Percentiles rank a stretch among this genome's conserved stretches.
These are phyloP conservation scores for Penicillium griseofulvum DNA, from an alignment of 2,329 filamentous ascomycete genomes.

Conservation along the genomic window DNA sequence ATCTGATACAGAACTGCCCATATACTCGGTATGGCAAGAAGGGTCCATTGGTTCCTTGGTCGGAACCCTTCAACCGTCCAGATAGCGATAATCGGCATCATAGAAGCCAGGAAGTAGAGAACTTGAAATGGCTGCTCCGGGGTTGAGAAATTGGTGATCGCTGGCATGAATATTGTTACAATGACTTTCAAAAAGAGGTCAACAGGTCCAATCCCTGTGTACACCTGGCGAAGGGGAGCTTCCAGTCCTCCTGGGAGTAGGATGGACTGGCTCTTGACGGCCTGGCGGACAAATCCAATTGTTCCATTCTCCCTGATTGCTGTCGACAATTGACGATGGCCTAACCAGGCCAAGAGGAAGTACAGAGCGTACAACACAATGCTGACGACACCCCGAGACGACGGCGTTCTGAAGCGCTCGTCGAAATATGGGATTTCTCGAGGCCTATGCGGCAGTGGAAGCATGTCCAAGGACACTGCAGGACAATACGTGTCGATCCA, in stretches of 20 bases:
- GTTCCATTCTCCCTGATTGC: constrained; percentile 12
- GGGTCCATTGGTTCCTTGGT: constrained; percentile 14
- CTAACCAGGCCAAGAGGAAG: constrained; percentile 8
- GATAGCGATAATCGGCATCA: constrained; percentile 14
- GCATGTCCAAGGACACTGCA: constrained; percentile 12
- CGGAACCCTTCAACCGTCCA: constrained; percentile 17
- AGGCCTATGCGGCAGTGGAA: constrained; percentile 2
- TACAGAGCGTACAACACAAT: constrained; percentile 2
- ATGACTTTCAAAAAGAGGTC: constrained; percentile 9
- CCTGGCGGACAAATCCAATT: constrained; percentile 2
- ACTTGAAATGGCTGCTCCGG: constrained; percentile 12
- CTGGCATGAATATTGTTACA: constrained; percentile 11
- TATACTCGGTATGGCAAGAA: constrained; percentile 11
- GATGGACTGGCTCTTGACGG: neutral
- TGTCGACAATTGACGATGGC: constrained; percentile 3
- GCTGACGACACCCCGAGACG: neutral
- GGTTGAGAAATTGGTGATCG: neutral
- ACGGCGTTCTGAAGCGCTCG: constrained; percentile 6
- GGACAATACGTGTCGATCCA: constrained; percentile 7
- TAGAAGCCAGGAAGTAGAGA: constrained; percentile 13
- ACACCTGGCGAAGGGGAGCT: constrained; percentile 4
- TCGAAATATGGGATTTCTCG: constrained; percentile 11
- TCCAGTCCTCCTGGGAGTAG: neutral
- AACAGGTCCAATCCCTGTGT: constrained; percentile 7
- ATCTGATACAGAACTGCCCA: constrained; percentile 19